Base-by-base conservation (phyloP, 148 eudicot genomes). In the Silene latifolia region DNA sequence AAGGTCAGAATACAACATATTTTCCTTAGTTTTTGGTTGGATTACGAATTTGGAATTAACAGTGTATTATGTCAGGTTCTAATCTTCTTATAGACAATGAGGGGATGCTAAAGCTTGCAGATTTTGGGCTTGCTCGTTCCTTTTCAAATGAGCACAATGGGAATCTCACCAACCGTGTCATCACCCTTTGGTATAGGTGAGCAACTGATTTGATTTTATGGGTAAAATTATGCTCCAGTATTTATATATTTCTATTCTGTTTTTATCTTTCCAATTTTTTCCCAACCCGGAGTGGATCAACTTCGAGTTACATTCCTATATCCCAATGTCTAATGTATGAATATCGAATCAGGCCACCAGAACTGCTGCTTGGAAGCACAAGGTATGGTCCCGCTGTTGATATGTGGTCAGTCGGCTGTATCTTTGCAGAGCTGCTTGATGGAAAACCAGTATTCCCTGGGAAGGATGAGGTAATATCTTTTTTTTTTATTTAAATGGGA, bases 371-470 rank as follows among this genome's bases (percentile, higher is more conserved):
- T 73, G 98, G 98, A 67, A 81, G 89, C 76, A 93, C 96, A 53
- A 88, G 87, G 80, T 93, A 93, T 85, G 98, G 98, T 63, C 96
- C 96, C 64, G 90, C 98, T 77, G 98, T 93, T 78, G 98, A 93
- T 85, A 90, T 93, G 98, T 93, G 96, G 98, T 93, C 98, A 20
- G 96, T 89, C 69, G 98, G 98, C 21, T 93, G 98, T 71, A 93
- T 90, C 67, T 93, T 93, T 86, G 98, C 98, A 0, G 98, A 90
- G 80, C 91, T 93, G 46, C 83, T 93, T 57, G 82, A 86, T 80
- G 98, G 96, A 56, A 89, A 89, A 77, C 96, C 96, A n/a, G 82
- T 93, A 69, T 90, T 93, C 78, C 87, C 92, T 13, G 98, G 96
- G 53, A 89, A 90, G 80, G 87, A 85, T 74, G 98, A 87, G 97